Evolutionary conservation across 129 eudicot genomes (phyloP).

Genomic region (Helianthus annuus): HanXRQr2.0-SUNRISE NC_035443.2:26738885-26739384

Average conservation of each 20-base stretch:
- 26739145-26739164: constrained; percentile 52
- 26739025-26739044: constrained; percentile 26
- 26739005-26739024: constrained; percentile 39
- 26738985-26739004: background rate
- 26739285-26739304: background rate
- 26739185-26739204: background rate
- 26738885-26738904: constrained; percentile 3
- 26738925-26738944: constrained; percentile 31
- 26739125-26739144: constrained; percentile 45
- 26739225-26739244: constrained; percentile 34
- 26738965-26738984: constrained; percentile 13
- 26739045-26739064: constrained; percentile 42
- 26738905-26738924: constrained; percentile 1
- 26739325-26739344: constrained; percentile 3
- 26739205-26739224: constrained; percentile 48
- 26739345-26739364: constrained; percentile 32
- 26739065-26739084: constrained; percentile 41
- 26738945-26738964: constrained; percentile 51
- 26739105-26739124: constrained; percentile 40
- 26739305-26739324: constrained; percentile 22
- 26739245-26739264: background rate
- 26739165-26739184: constrained; percentile 27
- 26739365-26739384: constrained; percentile 48
- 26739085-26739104: constrained; percentile 6
- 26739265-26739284: constrained; percentile 39